Evolutionary conservation across 352 stramenopile genomes (phyloP).

Genomic region (Globisporangium viniferum): DNA sequence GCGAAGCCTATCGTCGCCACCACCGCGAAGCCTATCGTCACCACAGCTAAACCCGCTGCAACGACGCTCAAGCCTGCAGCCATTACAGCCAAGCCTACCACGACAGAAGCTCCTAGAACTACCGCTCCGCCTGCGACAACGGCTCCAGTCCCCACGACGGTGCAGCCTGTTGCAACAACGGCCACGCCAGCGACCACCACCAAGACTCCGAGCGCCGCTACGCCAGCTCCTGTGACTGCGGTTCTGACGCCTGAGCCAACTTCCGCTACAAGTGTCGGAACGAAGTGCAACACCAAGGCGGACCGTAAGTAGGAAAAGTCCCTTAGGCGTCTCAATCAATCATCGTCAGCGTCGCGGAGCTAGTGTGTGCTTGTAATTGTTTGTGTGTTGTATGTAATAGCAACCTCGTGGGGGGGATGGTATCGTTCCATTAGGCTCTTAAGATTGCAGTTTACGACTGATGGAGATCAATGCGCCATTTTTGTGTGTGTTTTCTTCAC

Average conservation of each 20-base stretch:
- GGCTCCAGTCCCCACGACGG: not conserved
- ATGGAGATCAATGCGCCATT: too few relatives aligned
- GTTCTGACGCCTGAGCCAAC: not conserved
- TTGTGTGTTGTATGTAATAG: not conserved
- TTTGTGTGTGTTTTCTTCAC: too few relatives aligned
- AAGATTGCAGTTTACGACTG: too few relatives aligned
- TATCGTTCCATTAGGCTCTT: too few relatives aligned
- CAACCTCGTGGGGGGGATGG: too few relatives aligned
- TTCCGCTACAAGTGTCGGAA: not conserved
- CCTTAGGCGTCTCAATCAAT: too few relatives aligned
- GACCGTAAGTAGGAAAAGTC: not conserved
- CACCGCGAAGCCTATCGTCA: not conserved
- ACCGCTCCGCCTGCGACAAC: not conserved
- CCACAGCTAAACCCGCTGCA: not conserved
- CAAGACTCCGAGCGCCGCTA: constrained; percentile 11
- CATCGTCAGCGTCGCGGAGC: not conserved
- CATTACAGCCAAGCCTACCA: not conserved
- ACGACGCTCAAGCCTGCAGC: not conserved
- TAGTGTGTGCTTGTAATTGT: not conserved
- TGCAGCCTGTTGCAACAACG: not conserved
- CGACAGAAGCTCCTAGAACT: not conserved
- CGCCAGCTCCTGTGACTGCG: not conserved
- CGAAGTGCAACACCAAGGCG: constrained; percentile 2
- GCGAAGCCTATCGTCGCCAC: not conserved
- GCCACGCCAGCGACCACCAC: constrained; percentile 14